These are phyloP conservation scores for Pichia sp. DNA, from an alignment of 1,139 yeast species.

Conservation along the genomic window DNA sequence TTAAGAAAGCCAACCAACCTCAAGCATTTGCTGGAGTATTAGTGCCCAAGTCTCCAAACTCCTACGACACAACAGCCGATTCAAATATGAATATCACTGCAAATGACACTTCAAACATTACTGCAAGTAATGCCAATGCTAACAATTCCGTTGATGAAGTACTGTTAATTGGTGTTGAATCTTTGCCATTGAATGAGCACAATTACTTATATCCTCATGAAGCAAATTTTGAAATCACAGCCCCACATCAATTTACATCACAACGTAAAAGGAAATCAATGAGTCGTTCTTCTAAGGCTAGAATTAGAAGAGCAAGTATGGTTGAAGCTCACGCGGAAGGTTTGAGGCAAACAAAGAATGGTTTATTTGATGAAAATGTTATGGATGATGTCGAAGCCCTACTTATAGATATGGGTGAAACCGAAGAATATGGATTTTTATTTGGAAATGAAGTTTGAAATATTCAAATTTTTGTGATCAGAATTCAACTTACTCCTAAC, in stretches of 20 bases:
- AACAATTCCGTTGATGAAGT: constrained; percentile 14
- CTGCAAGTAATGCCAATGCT: neutral
- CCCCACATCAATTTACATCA: constrained; percentile 9
- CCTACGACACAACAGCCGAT: neutral
- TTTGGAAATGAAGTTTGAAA: constrained; percentile 23
- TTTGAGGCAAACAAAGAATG: constrained; percentile 67
- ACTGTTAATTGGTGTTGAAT: constrained; percentile 16
- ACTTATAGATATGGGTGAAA: constrained; percentile 33
- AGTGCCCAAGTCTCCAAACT: constrained; percentile 1
- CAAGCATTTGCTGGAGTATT: constrained; percentile 3
- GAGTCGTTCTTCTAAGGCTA: constrained; percentile 22
- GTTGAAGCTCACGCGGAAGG: constrained; percentile 79
- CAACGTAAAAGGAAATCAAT: constrained; percentile 14
- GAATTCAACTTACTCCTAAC: too few species aligned
- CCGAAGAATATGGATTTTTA: constrained; percentile 31
- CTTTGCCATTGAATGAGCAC: constrained; percentile 3
- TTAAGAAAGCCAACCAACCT: neutral
- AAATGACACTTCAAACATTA: neutral
- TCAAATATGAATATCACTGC: neutral
- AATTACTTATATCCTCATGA: neutral
- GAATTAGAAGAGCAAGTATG: constrained; percentile 54
- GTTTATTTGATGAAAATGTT: constrained; percentile 71
- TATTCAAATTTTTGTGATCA: neutral
- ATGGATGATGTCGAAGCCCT: constrained; percentile 65
- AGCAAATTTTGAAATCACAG: constrained; percentile 13